Evolutionary conservation across 139 green algal genomes (phyloP).

Genomic region (Micractinium sp.): DNA sequence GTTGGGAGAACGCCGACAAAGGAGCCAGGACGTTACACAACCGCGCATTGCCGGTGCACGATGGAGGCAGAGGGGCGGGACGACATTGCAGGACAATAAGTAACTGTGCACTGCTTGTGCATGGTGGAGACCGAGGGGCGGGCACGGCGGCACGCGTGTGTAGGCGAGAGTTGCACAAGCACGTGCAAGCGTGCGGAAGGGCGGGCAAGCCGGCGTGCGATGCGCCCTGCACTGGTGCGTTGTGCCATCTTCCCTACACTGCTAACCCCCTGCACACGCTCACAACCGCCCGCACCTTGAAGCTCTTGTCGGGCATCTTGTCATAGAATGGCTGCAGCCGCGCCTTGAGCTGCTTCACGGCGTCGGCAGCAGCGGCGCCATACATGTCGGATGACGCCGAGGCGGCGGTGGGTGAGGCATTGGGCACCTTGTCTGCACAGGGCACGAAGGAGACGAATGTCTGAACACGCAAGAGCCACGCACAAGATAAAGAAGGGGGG

Average conservation of each 20-base stretch:
- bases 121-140: neutral
- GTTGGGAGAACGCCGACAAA: neutral
- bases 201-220: too few relatives aligned
- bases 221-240: too few relatives aligned
- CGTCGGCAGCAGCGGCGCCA: constrained; percentile 88
- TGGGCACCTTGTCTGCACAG: constrained; percentile 94
- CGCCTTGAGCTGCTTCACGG: constrained; percentile 85
- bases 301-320: constrained; percentile 41
- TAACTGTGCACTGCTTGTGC: too few relatives aligned
- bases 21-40: too few relatives aligned
- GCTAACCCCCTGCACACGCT: too few relatives aligned
- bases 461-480: too few relatives aligned
- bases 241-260: too few relatives aligned
- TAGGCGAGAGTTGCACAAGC: neutral
- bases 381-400: constrained; percentile 94
- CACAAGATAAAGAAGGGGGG: too few relatives aligned
- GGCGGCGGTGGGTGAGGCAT: constrained; percentile 93
- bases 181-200: too few relatives aligned
- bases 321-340: constrained; percentile 73
- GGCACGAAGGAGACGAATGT: neutral
- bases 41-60: neutral
- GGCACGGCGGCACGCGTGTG: neutral
- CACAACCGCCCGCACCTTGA: constrained; percentile 36
- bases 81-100: too few relatives aligned
- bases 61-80: too few relatives aligned